Percentiles rank a stretch among this genome's conserved stretches.
phyloP scores from a whole-genome alignment of 2,329 filamentous ascomycete species.

The Emericellopsis atlantica region DNA sequence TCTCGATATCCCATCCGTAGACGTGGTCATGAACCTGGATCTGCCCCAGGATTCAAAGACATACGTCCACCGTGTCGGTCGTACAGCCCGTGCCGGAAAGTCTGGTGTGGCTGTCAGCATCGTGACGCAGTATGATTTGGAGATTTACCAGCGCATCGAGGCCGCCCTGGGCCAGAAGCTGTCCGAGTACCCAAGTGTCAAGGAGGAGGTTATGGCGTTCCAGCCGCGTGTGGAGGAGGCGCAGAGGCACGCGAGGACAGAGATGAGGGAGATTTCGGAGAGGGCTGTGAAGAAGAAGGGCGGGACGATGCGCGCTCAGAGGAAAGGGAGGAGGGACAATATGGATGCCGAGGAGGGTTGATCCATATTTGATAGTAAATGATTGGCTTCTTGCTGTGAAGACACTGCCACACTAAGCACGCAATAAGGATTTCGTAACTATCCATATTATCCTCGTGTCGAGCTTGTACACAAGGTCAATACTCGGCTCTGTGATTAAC shows the following conservation, averaged over 20 bases:
- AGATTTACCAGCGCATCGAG: constrained; percentile 72
- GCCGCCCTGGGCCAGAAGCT: constrained; percentile 69
- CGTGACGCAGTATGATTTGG: constrained; percentile 79
- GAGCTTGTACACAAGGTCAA: no score
- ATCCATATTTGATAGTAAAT: not conserved
- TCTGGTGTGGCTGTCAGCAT: constrained; percentile 69
- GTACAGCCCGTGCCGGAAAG: constrained; percentile 78
- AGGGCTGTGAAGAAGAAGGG: constrained; percentile 45
- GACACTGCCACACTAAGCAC: no score
- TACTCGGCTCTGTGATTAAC: no score
- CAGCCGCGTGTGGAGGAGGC: constrained; percentile 69
- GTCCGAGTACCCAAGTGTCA: constrained; percentile 52
- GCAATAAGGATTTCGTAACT: no score
- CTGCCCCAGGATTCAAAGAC: constrained; percentile 78
- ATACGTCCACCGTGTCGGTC: constrained; percentile 80
- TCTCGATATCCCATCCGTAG: constrained; percentile 86
- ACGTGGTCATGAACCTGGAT: constrained; percentile 78
- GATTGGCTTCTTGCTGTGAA: no score
- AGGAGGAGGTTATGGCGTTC: constrained; percentile 80
- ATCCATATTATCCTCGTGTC: no score
- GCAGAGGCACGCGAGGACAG: constrained; percentile 62
- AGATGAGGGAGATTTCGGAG: constrained; percentile 74
- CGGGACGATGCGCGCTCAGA: constrained; percentile 29
- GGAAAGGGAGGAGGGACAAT: constrained; percentile 33
- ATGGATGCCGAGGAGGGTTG: constrained; percentile 71